Base-by-base conservation (phyloP, 345 rosid species). In the Physaria fendleri region DNA sequence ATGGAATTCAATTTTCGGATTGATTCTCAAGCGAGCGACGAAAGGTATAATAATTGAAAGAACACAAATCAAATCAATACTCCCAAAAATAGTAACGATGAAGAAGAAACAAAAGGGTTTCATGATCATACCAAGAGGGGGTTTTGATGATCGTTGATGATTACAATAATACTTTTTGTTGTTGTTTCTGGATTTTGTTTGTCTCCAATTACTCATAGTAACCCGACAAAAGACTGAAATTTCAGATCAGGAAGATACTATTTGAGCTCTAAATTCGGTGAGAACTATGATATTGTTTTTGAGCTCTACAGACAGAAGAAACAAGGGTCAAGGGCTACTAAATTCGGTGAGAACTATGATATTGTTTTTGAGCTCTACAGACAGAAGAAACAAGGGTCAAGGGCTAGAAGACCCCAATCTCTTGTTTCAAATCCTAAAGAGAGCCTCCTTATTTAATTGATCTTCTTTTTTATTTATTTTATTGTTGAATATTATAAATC, bases 161-260 rank as follows among this genome's bases (percentile, higher is more conserved):
- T 17, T 8, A 51, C 18, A 22, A 51, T 64, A 34, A 59, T 49
- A 0, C n/a, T n/a, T n/a, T 39, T 69, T 61, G 45, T 59, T 53
- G 29, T 42, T 52, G 60, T 54, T 46, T 63, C 74, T 70, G 58
- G 71, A 57, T 34, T 64, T 68, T 40, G 62, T 73, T 65, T 69
- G 62, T 63, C 79, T 71, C 80, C 75, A 59, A 48, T 44, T 69
- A 66, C 62, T 68, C 76, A 75, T 75, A 5, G 30, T 47, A 46
- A 41, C 33, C 62, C 20, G 67, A 68, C 50, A 56, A 56, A 66
- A 25, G 39, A 63, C 56, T 27, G 28, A 37, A 30, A 23, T 13
- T 45, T 21, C 47, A 40, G 55, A 37, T 45, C 65, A 71, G 57
- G 59, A 28, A 16, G 64, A 46, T 8, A n/a, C n/a, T n/a, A n/a